These are phyloP conservation scores for Boletus albobrunnescens DNA, from an alignment of 1,284 basidiomycete species.

Conservation along the genomic window DNA sequence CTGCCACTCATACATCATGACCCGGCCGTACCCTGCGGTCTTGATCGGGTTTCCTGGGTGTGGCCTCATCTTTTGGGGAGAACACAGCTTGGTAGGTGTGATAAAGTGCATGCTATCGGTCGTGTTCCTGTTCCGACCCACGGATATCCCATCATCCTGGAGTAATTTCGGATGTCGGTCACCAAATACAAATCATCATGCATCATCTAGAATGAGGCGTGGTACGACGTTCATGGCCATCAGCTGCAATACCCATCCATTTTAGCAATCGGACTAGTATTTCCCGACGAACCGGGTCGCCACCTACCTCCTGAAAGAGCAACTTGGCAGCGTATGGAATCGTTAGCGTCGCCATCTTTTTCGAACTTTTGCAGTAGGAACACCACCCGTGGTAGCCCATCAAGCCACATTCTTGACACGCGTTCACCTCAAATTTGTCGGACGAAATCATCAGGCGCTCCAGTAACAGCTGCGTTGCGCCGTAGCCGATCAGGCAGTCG, in stretches of 20 bases:
- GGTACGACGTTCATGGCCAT: conserved; percentile 96
- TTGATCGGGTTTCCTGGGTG: neutral
- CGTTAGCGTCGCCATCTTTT: conserved; percentile 93
- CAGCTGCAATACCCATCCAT: conserved; percentile 45
- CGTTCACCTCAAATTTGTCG: conserved; percentile 95
- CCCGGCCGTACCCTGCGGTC: conserved; percentile 17
- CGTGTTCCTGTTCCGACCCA: conserved; percentile 1
- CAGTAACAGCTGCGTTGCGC: conserved; percentile 91
- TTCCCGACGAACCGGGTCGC: neutral
- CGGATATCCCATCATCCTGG: conserved; percentile 2
- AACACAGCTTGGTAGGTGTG: conserved; percentile 16
- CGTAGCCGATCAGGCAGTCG: conserved; percentile 94
- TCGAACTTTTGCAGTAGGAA: conserved; percentile 92
- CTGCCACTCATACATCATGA: conserved; percentile 19
- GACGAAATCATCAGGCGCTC: conserved; percentile 98
- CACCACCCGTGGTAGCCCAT: conserved; percentile 98
- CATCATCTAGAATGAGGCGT: conserved; percentile 79
- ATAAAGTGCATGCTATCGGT: neutral
- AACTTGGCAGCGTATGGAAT: conserved; percentile 98
- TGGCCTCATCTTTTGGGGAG: neutral
- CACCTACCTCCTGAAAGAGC: conserved; percentile 89
- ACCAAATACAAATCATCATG: conserved; percentile 28
- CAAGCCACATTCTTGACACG: conserved; percentile 91
- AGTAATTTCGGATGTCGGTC: neutral
- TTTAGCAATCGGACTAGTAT: neutral